phyloP scores from a whole-genome alignment of 768 basidiomycete species.

The Rhodocollybia butyracea region DNA sequence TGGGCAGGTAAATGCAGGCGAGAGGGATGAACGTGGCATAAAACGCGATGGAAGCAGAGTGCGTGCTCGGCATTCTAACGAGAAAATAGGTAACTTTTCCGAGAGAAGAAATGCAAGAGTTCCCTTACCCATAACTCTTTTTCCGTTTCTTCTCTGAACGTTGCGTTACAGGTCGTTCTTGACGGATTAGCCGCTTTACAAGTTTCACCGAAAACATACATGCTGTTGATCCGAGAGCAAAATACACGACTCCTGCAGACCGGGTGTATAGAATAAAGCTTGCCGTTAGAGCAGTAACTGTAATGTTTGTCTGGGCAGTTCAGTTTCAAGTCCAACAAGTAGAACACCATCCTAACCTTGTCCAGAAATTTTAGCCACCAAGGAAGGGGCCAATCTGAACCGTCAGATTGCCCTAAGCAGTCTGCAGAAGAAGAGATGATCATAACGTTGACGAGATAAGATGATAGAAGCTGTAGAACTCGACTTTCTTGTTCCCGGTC shows the following conservation, averaged over 20 bases:
- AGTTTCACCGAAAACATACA: slow-evolving; percentile 60
- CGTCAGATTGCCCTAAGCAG: not conserved
- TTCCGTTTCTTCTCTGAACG: slow-evolving; percentile 36
- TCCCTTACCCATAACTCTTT: slow-evolving; percentile 62
- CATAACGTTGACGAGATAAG: too few species aligned
- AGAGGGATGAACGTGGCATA: slow-evolving; percentile 60
- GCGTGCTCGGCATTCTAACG: slow-evolving; percentile 79
- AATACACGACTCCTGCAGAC: slow-evolving; percentile 61
- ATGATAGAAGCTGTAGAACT: too few species aligned
- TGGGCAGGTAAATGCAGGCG: slow-evolving; percentile 53
- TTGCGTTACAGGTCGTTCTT: slow-evolving; percentile 52
- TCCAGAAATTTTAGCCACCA: slow-evolving; percentile 29
- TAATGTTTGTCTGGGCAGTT: slow-evolving; percentile 49
- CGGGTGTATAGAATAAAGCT: slow-evolving; percentile 52
- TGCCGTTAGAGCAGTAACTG: slow-evolving; percentile 52
- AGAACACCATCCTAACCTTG: slow-evolving; percentile 18
- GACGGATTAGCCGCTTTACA: slow-evolving; percentile 57
- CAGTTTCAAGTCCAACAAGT: not conserved
- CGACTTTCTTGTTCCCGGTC: too few species aligned
- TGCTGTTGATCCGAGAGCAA: slow-evolving; percentile 50
- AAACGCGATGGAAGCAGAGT: slow-evolving; percentile 67
- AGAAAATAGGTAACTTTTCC: not conserved
- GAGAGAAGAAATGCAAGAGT: not conserved
- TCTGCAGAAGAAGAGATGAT: too few species aligned
- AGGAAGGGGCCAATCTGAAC: slow-evolving; percentile 5